Base-by-base conservation (phyloP, 2,329 filamentous ascomycete genomes). In the Whalleya microplaca region DNA sequence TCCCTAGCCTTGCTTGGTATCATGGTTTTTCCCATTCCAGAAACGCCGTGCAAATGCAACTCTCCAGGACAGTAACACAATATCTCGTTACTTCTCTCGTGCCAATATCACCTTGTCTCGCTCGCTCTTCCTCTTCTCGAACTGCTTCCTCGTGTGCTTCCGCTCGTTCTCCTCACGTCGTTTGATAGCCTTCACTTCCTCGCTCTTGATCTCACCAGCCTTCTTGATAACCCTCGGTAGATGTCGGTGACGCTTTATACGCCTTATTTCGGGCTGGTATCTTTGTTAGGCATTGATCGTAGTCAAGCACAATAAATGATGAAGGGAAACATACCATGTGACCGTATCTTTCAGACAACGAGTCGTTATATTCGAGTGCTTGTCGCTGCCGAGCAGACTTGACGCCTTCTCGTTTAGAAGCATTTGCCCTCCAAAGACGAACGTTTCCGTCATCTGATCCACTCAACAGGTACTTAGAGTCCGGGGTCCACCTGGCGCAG, bases 361-460 rank as follows among this genome's bases (percentile, higher is more conserved):
- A 88, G 52, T 91, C 86, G 71, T 96, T 94, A 73, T 98, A 98
- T 74, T 98, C 93, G 27, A 97, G 81, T 60, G 94, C 90, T 74
- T 95, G 89, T 59, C 93, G 84, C 66, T 99, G 90, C 50, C 89
- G 84, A 18, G 92, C 85, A 20, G 89, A 91, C 77, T 96, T 96
- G 72, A 98, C 83, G 37, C 92, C 94, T 64, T 89, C 89, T 47
- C 94, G 82, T 52, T 89, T 84, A 1, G 91, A 94, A 19, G 95
- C 93, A 66, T 94, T 86, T 32, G 92, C 86, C 61, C 95, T 86
- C 95, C 95, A 99, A 40, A 99, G 78, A 37, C 94, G 83, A 49
- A 92, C 83, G 71, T 97, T 96, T 62, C 95, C 95, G 71, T 98
- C 95, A 72, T 98, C 95, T 14, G 90, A 95, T 43, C 94, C 95